Percentiles rank a stretch among this genome's conserved stretches.
phyloP scores from a whole-genome alignment of 352 stramenopile species.

The Globisporangium parvum region DNA sequence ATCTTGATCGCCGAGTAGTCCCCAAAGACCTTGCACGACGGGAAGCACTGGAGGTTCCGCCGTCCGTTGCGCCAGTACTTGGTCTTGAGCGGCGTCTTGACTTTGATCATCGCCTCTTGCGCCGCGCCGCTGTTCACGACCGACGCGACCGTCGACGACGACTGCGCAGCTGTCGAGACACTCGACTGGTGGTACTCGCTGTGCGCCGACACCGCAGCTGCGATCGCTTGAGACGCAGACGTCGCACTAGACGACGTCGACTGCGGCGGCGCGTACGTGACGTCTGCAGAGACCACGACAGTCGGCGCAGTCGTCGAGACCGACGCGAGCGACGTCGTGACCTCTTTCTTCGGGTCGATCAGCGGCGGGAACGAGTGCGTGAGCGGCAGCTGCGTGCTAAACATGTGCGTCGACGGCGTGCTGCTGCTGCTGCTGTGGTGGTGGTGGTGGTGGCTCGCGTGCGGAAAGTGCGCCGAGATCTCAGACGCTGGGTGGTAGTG shows the following conservation, averaged over 20 bases:
- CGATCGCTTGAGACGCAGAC: not conserved
- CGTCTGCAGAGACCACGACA: slow-evolving; percentile 19
- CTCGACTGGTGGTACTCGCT: slow-evolving; percentile 8
- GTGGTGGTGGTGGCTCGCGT: slow-evolving; percentile 14
- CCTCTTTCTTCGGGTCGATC: slow-evolving; percentile 46
- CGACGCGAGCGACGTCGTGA: not conserved
- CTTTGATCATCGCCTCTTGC: slow-evolving; percentile 84
- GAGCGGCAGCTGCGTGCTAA: slow-evolving; percentile 18
- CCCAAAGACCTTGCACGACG: slow-evolving; percentile 84
- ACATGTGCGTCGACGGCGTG: slow-evolving; percentile 17
- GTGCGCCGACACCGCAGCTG: not conserved
- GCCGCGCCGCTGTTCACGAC: slow-evolving; percentile 20
- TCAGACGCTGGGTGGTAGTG: slow-evolving; percentile 21
- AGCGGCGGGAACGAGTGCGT: slow-evolving; percentile 57
- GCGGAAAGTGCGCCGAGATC: slow-evolving; percentile 32
- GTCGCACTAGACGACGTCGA: not conserved
- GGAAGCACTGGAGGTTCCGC: slow-evolving; percentile 89
- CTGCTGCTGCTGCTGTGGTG: slow-evolving; percentile 17
- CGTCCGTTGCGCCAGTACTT: slow-evolving; percentile 90
- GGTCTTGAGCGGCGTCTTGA: slow-evolving; percentile 78
- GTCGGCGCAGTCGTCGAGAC: not conserved
- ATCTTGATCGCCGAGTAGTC: slow-evolving; percentile 89
- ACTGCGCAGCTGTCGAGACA: not conserved
- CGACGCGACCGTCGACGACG: not conserved
- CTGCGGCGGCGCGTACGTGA: slow-evolving; percentile 16